phyloP scores from a whole-genome alignment of 2,329 filamentous ascomycete genomes.

The Talaromyces islandicus region DNA sequence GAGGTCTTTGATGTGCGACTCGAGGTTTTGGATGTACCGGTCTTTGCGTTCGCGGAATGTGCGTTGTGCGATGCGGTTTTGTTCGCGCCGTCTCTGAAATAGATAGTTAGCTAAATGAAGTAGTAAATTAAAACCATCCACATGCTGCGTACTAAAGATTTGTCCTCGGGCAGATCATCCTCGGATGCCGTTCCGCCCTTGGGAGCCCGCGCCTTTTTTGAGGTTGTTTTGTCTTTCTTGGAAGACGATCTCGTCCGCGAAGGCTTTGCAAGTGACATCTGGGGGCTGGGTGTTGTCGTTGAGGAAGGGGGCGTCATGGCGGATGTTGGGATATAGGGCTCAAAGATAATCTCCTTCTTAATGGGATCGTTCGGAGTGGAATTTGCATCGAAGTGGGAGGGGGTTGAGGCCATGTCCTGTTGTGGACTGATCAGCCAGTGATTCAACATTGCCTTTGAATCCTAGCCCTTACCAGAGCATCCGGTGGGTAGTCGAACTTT shows the following conservation, averaged over 20 bases:
- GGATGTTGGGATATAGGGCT: slow-evolving; percentile 6
- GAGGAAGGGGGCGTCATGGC: background rate
- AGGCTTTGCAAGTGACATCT: background rate
- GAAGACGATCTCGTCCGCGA: background rate
- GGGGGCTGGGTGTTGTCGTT: slow-evolving; percentile 1
- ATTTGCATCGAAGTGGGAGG: background rate
- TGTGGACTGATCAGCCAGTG: background rate
- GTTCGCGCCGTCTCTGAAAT: slow-evolving; percentile 56
- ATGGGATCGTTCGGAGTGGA: background rate
- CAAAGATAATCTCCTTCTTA: slow-evolving; percentile 5
- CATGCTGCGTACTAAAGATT: slow-evolving; percentile 7
- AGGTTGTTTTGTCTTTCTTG: slow-evolving; percentile 6
- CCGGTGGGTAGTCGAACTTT: background rate
- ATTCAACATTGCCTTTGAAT: background rate
- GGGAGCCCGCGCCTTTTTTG: slow-evolving; percentile 1
- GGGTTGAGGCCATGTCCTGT: background rate
- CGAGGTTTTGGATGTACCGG: slow-evolving; percentile 76
- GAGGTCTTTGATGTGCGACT: slow-evolving; percentile 31
- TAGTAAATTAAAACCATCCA: no score
- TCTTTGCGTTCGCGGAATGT: slow-evolving; percentile 87
- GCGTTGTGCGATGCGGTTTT: slow-evolving; percentile 79
- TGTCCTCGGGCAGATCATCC: slow-evolving; percentile 7
- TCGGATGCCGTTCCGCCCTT: slow-evolving; percentile 3
- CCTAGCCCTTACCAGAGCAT: background rate
- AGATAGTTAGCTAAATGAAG: background rate